Evolutionary conservation across 768 basidiomycete species (phyloP), one percentile per base, ranked within the genome.

Genomic region (Tricholoma hemisulphureum): DNA sequence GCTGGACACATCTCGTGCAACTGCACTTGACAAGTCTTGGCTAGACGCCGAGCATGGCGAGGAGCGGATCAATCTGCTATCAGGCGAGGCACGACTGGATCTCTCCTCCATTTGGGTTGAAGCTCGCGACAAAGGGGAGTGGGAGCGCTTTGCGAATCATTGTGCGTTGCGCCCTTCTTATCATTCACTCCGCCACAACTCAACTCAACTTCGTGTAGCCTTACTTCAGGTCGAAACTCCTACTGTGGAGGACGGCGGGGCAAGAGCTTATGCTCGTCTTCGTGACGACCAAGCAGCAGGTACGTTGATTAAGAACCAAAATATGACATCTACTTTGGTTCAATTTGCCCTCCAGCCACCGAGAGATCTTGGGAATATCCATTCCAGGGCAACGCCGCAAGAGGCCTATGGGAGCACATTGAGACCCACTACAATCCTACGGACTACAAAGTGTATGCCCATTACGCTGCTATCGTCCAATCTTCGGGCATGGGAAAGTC

Each of bases 401-500:
- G 43, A 45, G 43, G 21, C 7, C 43, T 45, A 3, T 45, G 43
- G 43, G 21, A 45, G 43, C 43, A 45, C 43, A 45, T 23, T 7
- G 43, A 41, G 39, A 41, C 39, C 39, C 9, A 41, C 39, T 41
- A 41, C 39, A 41, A 41, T 41, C 18, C 18, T 45, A 23, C 43
- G 10, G 43, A 45, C 21, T 8, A 45, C 43, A 45, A 11, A 23
- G 43, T 45, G 43, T 45, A 45, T 16, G 45, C 45, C 20, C 45
- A 48, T 48, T 28, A 28, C 46, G 16, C 16, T n/a, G 46, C 28
- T 8, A 53, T 64, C n/a, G 53, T 64, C 20, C 63, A 63, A 35
- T 63, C 63, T 2, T 62, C 63, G 7, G 60, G 65, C 6, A 63
- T 56, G 56, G 65, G 62, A 26, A 45, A 45, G 21, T 45, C 43